Evolutionary conservation across 331 rosid genomes (phyloP).

Genomic region (Pyrus hybrid): DNA sequence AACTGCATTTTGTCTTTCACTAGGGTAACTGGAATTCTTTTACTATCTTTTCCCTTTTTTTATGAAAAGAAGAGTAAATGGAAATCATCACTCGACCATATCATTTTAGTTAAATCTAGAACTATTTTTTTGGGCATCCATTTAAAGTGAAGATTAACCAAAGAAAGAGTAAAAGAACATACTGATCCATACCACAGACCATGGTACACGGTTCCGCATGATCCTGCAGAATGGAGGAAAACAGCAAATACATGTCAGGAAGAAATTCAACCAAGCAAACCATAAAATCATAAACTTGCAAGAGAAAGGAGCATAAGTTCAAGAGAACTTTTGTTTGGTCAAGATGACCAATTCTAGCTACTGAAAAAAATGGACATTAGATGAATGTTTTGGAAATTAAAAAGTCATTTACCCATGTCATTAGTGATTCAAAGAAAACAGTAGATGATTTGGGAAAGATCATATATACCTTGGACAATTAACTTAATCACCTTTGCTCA

Average conservation of each 20-base stretch:
- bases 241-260: slow-evolving; percentile 11
- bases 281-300: neutral
- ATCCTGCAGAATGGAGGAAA: slow-evolving; percentile 54
- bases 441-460: neutral
- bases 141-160: slow-evolving; percentile 22
- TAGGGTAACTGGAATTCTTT: neutral
- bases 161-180: slow-evolving; percentile 46
- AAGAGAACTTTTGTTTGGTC: neutral
- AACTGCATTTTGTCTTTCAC: neutral
- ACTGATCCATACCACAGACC: slow-evolving; percentile 99
- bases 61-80: neutral
- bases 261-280: neutral
- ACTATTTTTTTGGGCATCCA: slow-evolving; percentile 3
- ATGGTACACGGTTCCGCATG: slow-evolving; percentile 98
- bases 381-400: neutral
- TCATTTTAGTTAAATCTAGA: neutral
- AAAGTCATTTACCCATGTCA: neutral
- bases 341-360: neutral
- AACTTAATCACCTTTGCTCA: neutral
- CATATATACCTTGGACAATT: neutral
- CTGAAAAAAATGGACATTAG: neutral
- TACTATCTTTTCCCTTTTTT: neutral
- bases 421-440: neutral
- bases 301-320: neutral
- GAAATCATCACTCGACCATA: neutral